Percentiles rank a stretch among this genome's conserved stretches.
These are phyloP conservation scores for Gossypium schwendimanii DNA, from an alignment of 441 rosid genomes.

Conservation along the genomic window DNA sequence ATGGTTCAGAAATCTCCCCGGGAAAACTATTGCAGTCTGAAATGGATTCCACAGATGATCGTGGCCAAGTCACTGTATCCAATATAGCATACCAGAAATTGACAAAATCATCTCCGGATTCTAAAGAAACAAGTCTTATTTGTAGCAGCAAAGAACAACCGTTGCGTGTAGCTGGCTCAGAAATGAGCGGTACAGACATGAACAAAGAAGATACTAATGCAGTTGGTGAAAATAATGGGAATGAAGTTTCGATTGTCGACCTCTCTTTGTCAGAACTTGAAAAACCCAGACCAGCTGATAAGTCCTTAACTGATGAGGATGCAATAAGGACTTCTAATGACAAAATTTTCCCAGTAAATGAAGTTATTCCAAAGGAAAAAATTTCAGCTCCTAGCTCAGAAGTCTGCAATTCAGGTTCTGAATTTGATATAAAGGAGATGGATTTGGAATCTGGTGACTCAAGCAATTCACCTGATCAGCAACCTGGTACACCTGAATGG, in stretches of 20 bases:
- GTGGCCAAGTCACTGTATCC: constrained; percentile 12
- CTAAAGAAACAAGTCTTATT: constrained; percentile 16
- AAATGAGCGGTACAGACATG: constrained; percentile 12
- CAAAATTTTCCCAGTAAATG: not conserved
- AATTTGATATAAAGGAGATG: constrained; percentile 8
- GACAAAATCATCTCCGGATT: constrained; percentile 6
- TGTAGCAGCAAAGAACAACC: not conserved
- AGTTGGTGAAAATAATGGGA: constrained; percentile 6
- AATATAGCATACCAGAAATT: constrained; percentile 5
- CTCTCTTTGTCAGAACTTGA: not conserved
- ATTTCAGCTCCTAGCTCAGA: constrained; percentile 12
- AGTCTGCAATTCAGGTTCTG: constrained; percentile 11
- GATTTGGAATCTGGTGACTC: constrained; percentile 14
- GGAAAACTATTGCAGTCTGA: constrained; percentile 12
- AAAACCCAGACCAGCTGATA: constrained; percentile 5
- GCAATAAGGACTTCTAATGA: constrained; percentile 10
- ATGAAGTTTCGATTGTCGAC: not conserved
- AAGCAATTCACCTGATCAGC: constrained; percentile 13
- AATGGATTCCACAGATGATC: constrained; percentile 14
- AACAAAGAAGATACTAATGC: constrained; percentile 17
- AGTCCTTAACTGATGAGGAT: constrained; percentile 19
- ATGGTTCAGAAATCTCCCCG: constrained; percentile 9
- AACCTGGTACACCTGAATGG: constrained; percentile 14
- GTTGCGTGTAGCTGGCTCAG: not conserved
- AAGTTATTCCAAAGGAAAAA: constrained; percentile 9